Base-by-base conservation (phyloP, 495 filamentous ascomycete genomes). In the Neurospora sp. region DNA sequence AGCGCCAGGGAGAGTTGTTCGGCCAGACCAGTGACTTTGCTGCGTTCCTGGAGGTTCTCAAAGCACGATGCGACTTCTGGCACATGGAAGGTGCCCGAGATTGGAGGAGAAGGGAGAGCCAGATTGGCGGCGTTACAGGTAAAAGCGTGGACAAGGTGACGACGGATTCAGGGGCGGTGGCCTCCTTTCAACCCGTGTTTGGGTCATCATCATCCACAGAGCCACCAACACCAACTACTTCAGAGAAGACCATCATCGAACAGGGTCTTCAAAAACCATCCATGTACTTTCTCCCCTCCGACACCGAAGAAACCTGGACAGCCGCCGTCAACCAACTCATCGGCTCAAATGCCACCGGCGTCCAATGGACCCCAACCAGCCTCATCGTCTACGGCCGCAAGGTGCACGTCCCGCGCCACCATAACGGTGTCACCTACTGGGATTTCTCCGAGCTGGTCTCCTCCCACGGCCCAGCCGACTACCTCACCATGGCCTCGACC, bases 51-150 rank as follows among this genome's bases (percentile, higher is more conserved):
- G 90, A 92, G 37, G 86, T 91, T 1, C 77, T 93, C 37, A 89
- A 89, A 73, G 87, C 88, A 27, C 81, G 90, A 71, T 92, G 90
- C 78, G 89, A 92, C 73, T 87, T 91, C 68, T 92, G 89, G 89
- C 86, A 92, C 71, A 91, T 93, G 85, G 88, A 90, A 72, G 88
- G 90, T 4, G 80, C 82, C 1, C 87, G 81, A 65, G 91, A 93
- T 73, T 93, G 89, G 86, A 82, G 91, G 74, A 80, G 90, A 73
- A 76, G 82, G 42, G 87, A 88, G 70, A 77, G 70, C 42, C 61
- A 81, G 75, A 45, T 71, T 73, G 65, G 72, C 76, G 42, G 39
- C 35, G 65, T 27, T 53, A 38, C 39, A 12, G n/a, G 38, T 37
- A n/a, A 22, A 40, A 18, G 42, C 53, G 39, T 40, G 39, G 69